These are phyloP conservation scores for Phytopythium montanum DNA, from an alignment of 352 stramenopile species.

Conservation along the genomic window DNA sequence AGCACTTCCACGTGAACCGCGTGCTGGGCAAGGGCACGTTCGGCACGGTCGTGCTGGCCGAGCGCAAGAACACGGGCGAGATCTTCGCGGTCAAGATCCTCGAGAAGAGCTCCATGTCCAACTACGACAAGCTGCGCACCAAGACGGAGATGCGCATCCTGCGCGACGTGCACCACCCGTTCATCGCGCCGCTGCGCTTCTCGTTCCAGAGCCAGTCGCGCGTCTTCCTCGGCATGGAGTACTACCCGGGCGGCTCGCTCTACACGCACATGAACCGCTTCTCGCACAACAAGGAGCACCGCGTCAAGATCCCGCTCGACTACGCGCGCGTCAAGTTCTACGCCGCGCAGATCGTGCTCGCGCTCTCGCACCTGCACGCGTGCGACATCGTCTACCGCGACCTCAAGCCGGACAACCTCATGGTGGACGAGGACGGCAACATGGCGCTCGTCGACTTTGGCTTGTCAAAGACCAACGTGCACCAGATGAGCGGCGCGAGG, in stretches of 20 bases:
- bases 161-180: slow-evolving; percentile 89
- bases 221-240: slow-evolving; percentile 85
- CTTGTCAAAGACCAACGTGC: slow-evolving; percentile 91
- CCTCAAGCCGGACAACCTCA: slow-evolving; percentile 95
- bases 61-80: slow-evolving; percentile 81
- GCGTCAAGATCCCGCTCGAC: slow-evolving; percentile 83
- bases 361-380: slow-evolving; percentile 89
- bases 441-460: slow-evolving; percentile 95
- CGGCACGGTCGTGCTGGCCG: slow-evolving; percentile 87
- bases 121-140: slow-evolving; percentile 91
- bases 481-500: slow-evolving; percentile 73
- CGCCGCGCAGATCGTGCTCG: slow-evolving; percentile 90
- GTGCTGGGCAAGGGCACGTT: slow-evolving; percentile 95
- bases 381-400: slow-evolving; percentile 96
- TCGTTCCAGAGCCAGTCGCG: slow-evolving; percentile 81
- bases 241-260: slow-evolving; percentile 77
- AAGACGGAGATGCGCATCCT: slow-evolving; percentile 92
- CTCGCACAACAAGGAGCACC: slow-evolving; percentile 86
- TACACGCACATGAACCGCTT: slow-evolving; percentile 94
- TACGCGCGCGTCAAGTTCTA: slow-evolving; percentile 87
- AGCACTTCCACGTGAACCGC: slow-evolving; percentile 94
- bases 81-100: slow-evolving; percentile 93
- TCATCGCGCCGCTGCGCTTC: slow-evolving; percentile 89
- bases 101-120: slow-evolving; percentile 89
- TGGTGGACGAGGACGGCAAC: slow-evolving; percentile 93